phyloP scores from a whole-genome alignment of 768 basidiomycete genomes.

The Melanogaster broomeanus region DNA sequence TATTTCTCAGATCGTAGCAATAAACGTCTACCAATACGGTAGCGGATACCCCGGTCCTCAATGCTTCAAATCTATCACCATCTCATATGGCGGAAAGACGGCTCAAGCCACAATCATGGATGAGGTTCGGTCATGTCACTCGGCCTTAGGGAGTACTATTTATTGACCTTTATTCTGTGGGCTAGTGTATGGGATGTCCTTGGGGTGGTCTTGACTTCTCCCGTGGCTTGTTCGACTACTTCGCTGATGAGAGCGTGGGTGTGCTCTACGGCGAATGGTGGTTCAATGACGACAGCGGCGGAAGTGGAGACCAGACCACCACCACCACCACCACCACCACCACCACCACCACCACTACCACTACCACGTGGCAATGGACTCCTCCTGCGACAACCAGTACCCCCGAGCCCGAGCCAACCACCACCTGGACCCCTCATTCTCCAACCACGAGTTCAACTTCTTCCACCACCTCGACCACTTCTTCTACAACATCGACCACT shows the following conservation, averaged over 20 bases:
- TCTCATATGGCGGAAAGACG: conserved; percentile 62
- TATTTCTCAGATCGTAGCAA: conserved; percentile 49
- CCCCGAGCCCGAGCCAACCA: conserved; percentile 11
- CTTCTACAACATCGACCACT: conserved; percentile 29
- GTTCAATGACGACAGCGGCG: conserved; percentile 44
- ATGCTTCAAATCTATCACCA: conserved; percentile 63
- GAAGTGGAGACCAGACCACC: conserved; percentile 14
- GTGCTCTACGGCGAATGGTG: conserved; percentile 65
- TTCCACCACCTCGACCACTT: conserved; percentile 16
- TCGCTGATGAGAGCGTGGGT: conserved; percentile 49
- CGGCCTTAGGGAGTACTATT: neutral
- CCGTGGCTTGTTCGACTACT: conserved; percentile 62
- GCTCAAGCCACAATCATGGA: conserved; percentile 62
- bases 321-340: conserved; percentile 9
- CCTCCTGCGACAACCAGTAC: conserved; percentile 8
- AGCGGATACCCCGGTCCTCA: conserved; percentile 61
- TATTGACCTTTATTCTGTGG: neutral
- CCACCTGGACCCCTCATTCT: conserved; percentile 20
- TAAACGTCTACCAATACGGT: conserved; percentile 57
- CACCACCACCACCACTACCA: conserved; percentile 13
- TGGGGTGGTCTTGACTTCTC: conserved; percentile 70
- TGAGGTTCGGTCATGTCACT: conserved; percentile 40
- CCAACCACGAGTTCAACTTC: conserved; percentile 15
- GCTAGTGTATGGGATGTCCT: conserved; percentile 68
- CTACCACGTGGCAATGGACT: conserved; percentile 24